Evolutionary conservation across 169 alveolate species (phyloP), one percentile per base, ranked within the genome.

Genomic region (Cryptosporidium sp.): DNA sequence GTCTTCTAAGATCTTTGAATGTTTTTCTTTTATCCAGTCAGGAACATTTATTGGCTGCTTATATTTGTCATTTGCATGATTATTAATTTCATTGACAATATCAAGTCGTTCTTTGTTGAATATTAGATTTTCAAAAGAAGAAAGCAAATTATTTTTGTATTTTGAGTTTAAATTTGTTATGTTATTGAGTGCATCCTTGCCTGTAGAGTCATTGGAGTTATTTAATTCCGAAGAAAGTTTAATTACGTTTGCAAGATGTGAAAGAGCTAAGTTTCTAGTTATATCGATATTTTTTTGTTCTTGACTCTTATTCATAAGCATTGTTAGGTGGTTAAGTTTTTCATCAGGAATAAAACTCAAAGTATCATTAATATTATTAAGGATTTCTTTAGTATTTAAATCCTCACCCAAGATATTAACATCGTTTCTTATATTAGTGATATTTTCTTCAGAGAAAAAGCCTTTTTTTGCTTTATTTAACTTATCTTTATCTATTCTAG

Each of bases 31-130:
- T 41, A 80, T 59, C 71, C 71, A 80, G 23, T 80, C 75, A 21
- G 89, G 89, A 62, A 41, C 89, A 35, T n/a, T 33, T 23, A 80
- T 67, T 41, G 80, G 74, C 29, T 80, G 74, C 7, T 43, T 65
- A 50, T 33, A 80, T 29, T 67, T 80, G 7, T 62, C 65, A 41
- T 80, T 41, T 0, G 74, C 73, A 62, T 62, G 59, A 61, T 26
- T 35, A 26, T n/a, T 80, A 16, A 80, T 21, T 26, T 80, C 89
- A n/a, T 62, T 29, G 37, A 80, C 1, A 37, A 80, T 43, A 43
- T 80, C 75, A 41, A 80, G 16, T 65, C 26, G 31, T 6, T 80
- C 50, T 41, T 59, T 62, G 10, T 65, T 43, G 23, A 43, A 67
- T 10, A 65, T 18, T 26, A 80, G 52, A 16, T 80, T 80, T 41